Percentiles rank a stretch among this genome's conserved stretches.
Conservation (phyloP, 768 basidiomycete genomes). For the Lactarius hatsudake region DNA sequence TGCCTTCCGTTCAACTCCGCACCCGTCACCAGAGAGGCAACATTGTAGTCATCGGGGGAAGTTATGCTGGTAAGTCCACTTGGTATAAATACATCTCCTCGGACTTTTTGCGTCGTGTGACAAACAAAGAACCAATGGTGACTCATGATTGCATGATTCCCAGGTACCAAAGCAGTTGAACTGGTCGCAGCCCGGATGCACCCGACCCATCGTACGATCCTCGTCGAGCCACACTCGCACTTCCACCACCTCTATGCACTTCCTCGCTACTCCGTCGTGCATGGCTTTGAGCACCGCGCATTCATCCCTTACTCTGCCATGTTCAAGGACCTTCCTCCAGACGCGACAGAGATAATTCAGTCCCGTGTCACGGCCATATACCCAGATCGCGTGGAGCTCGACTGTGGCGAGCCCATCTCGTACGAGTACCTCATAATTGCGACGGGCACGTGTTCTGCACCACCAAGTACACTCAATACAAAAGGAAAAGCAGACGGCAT, state of each 20-base stretch:
- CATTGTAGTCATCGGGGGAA: slow-evolving; percentile 38
- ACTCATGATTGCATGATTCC: background rate
- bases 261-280: slow-evolving; percentile 34
- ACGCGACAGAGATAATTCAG: slow-evolving; percentile 30
- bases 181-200: slow-evolving; percentile 29
- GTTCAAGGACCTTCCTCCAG: slow-evolving; percentile 30
- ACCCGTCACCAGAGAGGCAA: slow-evolving; percentile 28
- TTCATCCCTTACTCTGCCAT: slow-evolving; percentile 36
- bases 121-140: background rate
- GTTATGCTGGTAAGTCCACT: slow-evolving; percentile 34
- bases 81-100: background rate
- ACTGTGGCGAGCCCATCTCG: slow-evolving; percentile 30
- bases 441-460: slow-evolving; percentile 34
- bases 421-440: slow-evolving; percentile 39
- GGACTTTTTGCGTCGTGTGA: background rate
- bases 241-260: slow-evolving; percentile 39
- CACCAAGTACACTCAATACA: slow-evolving; percentile 26
- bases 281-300: slow-evolving; percentile 32
- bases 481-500: slow-evolving; percentile 33
- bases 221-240: slow-evolving; percentile 38
- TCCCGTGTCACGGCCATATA: slow-evolving; percentile 28
- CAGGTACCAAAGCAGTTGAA: slow-evolving; percentile 31
- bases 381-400: slow-evolving; percentile 29
- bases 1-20: slow-evolving; percentile 5
- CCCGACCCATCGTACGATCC: slow-evolving; percentile 32